A percentile compares a stretch with the other conserved stretches of the same genome.
These are phyloP conservation scores for Aspergillus unguis DNA, from an alignment of 2,329 filamentous ascomycete genomes.

Conservation along the genomic window DNA sequence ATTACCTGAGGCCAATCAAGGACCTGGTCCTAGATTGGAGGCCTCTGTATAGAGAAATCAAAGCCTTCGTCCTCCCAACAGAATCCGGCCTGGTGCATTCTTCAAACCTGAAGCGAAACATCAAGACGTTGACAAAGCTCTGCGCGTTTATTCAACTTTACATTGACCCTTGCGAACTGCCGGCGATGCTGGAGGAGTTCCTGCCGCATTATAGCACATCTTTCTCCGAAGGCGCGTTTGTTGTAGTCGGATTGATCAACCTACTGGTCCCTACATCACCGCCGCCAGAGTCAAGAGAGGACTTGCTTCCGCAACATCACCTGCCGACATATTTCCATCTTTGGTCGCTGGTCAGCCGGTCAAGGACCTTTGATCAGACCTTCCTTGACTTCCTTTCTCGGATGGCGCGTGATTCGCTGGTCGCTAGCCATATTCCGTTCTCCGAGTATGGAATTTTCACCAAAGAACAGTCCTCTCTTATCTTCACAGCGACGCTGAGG, in stretches of 20 bases:
- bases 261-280: slow-evolving; percentile 81
- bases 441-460: slow-evolving; percentile 88
- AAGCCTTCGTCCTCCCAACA: slow-evolving; percentile 79
- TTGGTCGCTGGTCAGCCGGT: slow-evolving; percentile 90
- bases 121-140: slow-evolving; percentile 77
- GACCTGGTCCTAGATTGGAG: slow-evolving; percentile 93
- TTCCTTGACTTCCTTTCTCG: slow-evolving; percentile 89
- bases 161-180: slow-evolving; percentile 83
- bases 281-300: slow-evolving; percentile 61
- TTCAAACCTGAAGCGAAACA: slow-evolving; percentile 61
- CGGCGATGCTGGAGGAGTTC: slow-evolving; percentile 75
- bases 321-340: slow-evolving; percentile 93
- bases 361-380: slow-evolving; percentile 78
- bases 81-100: slow-evolving; percentile 67
- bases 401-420: slow-evolving; percentile 77
- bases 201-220: slow-evolving; percentile 89
- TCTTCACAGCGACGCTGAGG: slow-evolving; percentile 87
- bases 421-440: slow-evolving; percentile 72
- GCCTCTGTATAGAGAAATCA: slow-evolving; percentile 88
- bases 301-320: slow-evolving; percentile 84
- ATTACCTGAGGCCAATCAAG: slow-evolving; percentile 86
- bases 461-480: slow-evolving; percentile 81
- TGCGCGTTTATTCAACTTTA: slow-evolving; percentile 88
- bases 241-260: slow-evolving; percentile 85
- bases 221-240: slow-evolving; percentile 85